Conservation (phyloP, 202 grass and related monocot genomes). For the Schoenoplectus triqueter region DNA sequence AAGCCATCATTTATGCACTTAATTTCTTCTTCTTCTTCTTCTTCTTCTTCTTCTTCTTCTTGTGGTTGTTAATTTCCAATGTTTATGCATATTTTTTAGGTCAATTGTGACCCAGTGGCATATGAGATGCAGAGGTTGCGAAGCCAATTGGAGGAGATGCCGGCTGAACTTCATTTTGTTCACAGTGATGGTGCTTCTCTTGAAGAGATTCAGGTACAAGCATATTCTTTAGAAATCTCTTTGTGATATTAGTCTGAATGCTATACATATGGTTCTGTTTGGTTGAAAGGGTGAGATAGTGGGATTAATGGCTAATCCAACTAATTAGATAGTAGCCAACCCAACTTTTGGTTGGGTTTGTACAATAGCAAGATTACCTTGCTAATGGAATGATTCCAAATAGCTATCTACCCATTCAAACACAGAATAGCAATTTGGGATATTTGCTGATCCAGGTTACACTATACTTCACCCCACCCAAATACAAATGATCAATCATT, state of each 20-base stretch:
- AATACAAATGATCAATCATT: not conserved
- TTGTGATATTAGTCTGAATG: not conserved
- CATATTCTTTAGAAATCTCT: not conserved
- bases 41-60: constrained; percentile 8
- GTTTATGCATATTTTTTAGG: constrained; percentile 46
- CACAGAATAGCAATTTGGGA: no score
- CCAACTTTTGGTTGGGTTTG: no score
- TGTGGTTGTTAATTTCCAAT: constrained; percentile 26
- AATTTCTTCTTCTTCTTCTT: constrained; percentile 9
- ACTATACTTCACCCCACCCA: no score
- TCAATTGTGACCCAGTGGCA: constrained; percentile 86
- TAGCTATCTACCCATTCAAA: no score
- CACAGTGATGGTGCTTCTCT: constrained; percentile 69
- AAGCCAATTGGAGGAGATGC: constrained; percentile 75
- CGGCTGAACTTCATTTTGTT: constrained; percentile 79
- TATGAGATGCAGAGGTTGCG: constrained; percentile 90
- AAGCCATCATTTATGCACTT: not conserved
- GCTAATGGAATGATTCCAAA: no score
- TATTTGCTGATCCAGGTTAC: no score
- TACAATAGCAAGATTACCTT: no score
- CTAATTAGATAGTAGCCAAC: no score
- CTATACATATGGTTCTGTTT: not conserved
- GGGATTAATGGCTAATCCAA: no score
- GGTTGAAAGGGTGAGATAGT: no score
- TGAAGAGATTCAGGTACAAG: constrained; percentile 89